Evolutionary conservation across 371 early-diverging fungal species (phyloP), one percentile per base, ranked within the genome.

Genomic region (Rhizomucor pusillus): DNA sequence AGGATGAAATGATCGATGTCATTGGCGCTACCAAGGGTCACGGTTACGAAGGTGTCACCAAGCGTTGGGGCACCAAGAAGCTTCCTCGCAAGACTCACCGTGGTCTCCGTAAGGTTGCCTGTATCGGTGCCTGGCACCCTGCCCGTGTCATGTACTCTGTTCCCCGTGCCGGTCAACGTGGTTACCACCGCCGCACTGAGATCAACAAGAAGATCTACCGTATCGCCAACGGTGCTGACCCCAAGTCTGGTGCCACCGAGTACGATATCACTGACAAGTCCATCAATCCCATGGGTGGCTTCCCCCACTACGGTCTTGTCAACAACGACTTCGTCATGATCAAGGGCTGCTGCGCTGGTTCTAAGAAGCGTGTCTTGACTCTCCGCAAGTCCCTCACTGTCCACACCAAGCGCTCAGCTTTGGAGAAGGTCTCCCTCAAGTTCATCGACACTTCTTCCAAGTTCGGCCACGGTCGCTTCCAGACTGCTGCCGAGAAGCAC

Each of bases 41-140:
- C 80, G 99, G 99, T 85, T 97, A 92, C 84, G 93, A 94, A 84
- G 99, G 99, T 85, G 97, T 97, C 69, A 97, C 99, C 61, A 92
- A 91, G 73, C 97, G 99, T 91, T 99, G 98, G 98, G 99, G 99
- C 71, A 95, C 97, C 79, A 99, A 96, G 88, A 99, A 98, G 89
- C 92, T 99, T 63, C 99, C 99, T 57, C 90, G 99, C 80, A 99
- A 99, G 93, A 98, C 99, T 47, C 98, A 98, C 85, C 94, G 94
- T 82, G 99, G 99, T 93, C 89, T 96, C 65, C 93, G 99, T 75
- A 99, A 99, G 92, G 99, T 99, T 66, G 99, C 99, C 69, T 99
- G 99, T 91, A 99, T 99, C 75, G 99, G 99, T 79, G 99, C 99
- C 60, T 99, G 99, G 99, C 99, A 99, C 88, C 99, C 99, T 75